These are phyloP conservation scores for Nicotiana tabacum DNA, from an alignment of 257 asterid species.

Conservation along the genomic window DNA sequence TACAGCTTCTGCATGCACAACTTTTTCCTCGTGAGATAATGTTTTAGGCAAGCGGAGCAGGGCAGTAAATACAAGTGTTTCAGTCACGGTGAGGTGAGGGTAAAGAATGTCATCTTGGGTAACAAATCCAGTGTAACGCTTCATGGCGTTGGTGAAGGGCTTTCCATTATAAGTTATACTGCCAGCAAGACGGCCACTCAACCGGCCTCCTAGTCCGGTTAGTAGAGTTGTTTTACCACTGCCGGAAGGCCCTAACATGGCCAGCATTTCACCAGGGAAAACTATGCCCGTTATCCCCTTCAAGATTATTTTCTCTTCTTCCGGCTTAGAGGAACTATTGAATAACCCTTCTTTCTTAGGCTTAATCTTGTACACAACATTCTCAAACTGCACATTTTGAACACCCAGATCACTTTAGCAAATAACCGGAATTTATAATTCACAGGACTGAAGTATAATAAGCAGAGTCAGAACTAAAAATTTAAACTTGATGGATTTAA, in stretches of 20 bases:
- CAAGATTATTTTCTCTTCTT: constrained; percentile 46
- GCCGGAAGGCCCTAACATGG: constrained; percentile 93
- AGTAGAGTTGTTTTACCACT: constrained; percentile 83
- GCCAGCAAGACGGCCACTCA: constrained; percentile 45
- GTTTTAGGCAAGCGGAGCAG: constrained; percentile 54
- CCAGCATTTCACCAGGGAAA: constrained; percentile 65
- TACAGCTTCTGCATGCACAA: constrained; percentile 44
- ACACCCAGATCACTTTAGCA: neutral
- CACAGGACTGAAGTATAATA: neutral
- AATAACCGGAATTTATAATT: neutral
- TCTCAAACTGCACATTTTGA: constrained; percentile 51
- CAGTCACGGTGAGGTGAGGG: constrained; percentile 73
- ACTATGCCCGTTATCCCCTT: constrained; percentile 64
- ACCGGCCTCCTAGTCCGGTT: constrained; percentile 71
- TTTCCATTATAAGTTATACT: constrained; percentile 49
- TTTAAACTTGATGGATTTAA: no score
- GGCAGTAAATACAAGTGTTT: constrained; percentile 70
- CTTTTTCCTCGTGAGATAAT: constrained; percentile 34
- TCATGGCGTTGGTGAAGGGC: constrained; percentile 49
- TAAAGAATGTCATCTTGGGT: constrained; percentile 69
- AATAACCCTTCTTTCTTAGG: constrained; percentile 20
- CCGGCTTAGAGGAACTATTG: constrained; percentile 2
- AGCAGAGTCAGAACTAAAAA: neutral
- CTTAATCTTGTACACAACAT: constrained; percentile 50
- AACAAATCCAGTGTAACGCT: constrained; percentile 77